phyloP scores from a whole-genome alignment of 305 asterid genomes.

The Euphrasia arctica region DNA sequence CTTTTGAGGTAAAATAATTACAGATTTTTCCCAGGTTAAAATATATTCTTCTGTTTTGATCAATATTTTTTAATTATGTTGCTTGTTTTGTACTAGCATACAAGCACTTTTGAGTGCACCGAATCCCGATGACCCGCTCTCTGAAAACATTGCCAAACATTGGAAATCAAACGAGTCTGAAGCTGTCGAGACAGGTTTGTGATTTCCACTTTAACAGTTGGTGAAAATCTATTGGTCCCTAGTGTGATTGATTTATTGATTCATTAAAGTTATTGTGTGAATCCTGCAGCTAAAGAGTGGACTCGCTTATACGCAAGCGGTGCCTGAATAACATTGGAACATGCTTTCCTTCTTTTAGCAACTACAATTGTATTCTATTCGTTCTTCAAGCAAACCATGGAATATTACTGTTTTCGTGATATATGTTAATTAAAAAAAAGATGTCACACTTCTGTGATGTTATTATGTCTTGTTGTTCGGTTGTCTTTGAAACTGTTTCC shows the following conservation, averaged over 20 bases:
- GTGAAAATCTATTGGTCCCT: background rate
- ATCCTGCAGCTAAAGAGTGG: conserved; percentile 67
- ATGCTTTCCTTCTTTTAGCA: conserved; percentile 25
- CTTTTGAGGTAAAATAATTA: conserved; percentile 62
- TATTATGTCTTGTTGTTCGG: conserved; percentile 17
- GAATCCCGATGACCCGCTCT: conserved; percentile 91
- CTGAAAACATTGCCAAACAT: conserved; percentile 97
- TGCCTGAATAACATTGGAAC: conserved; percentile 34
- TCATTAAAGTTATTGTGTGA: background rate
- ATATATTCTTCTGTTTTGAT: background rate
- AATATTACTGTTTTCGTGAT: conserved; percentile 25
- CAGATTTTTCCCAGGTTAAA: conserved; percentile 11
- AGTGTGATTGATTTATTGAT: conserved; percentile 7
- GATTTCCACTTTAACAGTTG: background rate
- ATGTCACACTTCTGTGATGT: conserved; percentile 16
- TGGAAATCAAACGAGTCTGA: conserved; percentile 91
- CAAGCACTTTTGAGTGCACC: conserved; percentile 99
- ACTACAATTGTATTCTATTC: conserved; percentile 35
- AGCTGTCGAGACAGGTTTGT: conserved; percentile 92
- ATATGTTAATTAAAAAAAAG: conserved; percentile 8
- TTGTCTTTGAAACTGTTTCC: background rate
- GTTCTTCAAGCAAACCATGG: conserved; percentile 30
- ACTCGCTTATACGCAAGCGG: conserved; percentile 64
- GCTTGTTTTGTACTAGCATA: conserved; percentile 47
- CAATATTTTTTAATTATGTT: background rate